Base-by-base conservation (phyloP, 768 basidiomycete species). In the Arthromyces matolae region DNA sequence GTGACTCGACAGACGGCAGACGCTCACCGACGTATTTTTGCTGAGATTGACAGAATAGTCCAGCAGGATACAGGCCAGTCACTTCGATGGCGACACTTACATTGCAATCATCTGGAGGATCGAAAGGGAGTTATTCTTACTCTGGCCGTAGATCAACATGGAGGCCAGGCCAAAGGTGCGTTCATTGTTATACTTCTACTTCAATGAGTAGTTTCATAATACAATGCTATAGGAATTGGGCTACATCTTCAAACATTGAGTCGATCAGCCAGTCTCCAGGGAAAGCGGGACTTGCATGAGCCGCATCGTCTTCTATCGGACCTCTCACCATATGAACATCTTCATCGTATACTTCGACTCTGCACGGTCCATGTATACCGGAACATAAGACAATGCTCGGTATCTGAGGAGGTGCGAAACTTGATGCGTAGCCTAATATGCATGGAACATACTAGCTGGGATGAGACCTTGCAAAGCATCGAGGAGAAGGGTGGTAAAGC, bases 191-290 rank as follows among this genome's bases (percentile, higher is more conserved):
- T 40, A 3, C 27, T 12, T 13, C 25, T 24, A 31, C 18, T 20
- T 14, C 3, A 10, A n/a, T n/a, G n/a, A n/a, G 1, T 5, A 20
- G n/a, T n/a, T n/a, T n/a, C n/a, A n/a, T n/a, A n/a, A n/a, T n/a
- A n/a, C n/a, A n/a, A n/a, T n/a, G n/a, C n/a, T 34, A 22, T 12
- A 64, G 62, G 59, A 7, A 40, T 65, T 3, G 63, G 64, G 0
- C 54, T 61, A 3, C 51, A 60, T 55, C 47, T 62, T 12, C 44
- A 62, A 27, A 31, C 28, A 0, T 33, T 54, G 8, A 50, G 51
- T 0, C 39, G 47, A 5, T 25, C n/a, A 0, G 14, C 23, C 8
- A 9, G 14, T n/a, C 22, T 47, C 24, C 28, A 32, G 0, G 10
- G 14, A 7, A 49, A 50, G 28, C 28, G 5, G 6, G 58, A 65